Evolutionary conservation across 1,284 basidiomycete genomes (phyloP).

Genomic region (Entoloma clypeatum): DNA sequence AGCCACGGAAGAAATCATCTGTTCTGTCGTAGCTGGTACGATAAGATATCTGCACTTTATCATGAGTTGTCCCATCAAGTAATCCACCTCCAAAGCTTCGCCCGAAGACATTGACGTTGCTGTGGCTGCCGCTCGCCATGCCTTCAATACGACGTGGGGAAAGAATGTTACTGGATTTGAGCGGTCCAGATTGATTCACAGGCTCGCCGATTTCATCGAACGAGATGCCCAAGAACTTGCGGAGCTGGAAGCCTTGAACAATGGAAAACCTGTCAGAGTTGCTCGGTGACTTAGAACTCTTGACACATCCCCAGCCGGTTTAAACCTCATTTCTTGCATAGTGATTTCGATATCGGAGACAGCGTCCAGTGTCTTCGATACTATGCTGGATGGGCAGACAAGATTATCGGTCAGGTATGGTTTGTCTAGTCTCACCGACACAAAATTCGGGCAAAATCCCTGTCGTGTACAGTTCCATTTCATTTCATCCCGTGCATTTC

Average conservation of each 20-base stretch:
- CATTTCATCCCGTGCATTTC: not conserved
- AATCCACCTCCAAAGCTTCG: slow-evolving; percentile 46
- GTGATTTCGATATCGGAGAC: slow-evolving; percentile 84
- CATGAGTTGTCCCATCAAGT: no score
- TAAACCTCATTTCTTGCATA: slow-evolving; percentile 28
- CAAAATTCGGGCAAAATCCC: slow-evolving; percentile 6
- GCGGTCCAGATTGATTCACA: slow-evolving; percentile 76
- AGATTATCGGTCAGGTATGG: slow-evolving; percentile 62
- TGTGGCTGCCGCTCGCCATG: slow-evolving; percentile 78
- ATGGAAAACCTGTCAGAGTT: slow-evolving; percentile 80
- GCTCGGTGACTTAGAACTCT: slow-evolving; percentile 41
- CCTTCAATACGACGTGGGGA: slow-evolving; percentile 89
- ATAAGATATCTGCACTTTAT: no score
- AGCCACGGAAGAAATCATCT: slow-evolving; percentile 68
- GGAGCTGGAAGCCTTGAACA: slow-evolving; percentile 78
- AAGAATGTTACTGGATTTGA: slow-evolving; percentile 81
- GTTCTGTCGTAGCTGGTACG: slow-evolving; percentile 64
- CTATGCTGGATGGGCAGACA: slow-evolving; percentile 71
- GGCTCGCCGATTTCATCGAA: slow-evolving; percentile 92
- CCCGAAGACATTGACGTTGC: slow-evolving; percentile 79
- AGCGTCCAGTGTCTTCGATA: slow-evolving; percentile 80
- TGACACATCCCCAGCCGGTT: not conserved
- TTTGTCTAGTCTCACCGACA: not conserved
- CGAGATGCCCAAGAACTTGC: slow-evolving; percentile 73
- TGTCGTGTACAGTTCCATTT: not conserved